Conservation (phyloP, 2,329 filamentous ascomycete genomes). For the Aspergillus glaucus region DNA sequence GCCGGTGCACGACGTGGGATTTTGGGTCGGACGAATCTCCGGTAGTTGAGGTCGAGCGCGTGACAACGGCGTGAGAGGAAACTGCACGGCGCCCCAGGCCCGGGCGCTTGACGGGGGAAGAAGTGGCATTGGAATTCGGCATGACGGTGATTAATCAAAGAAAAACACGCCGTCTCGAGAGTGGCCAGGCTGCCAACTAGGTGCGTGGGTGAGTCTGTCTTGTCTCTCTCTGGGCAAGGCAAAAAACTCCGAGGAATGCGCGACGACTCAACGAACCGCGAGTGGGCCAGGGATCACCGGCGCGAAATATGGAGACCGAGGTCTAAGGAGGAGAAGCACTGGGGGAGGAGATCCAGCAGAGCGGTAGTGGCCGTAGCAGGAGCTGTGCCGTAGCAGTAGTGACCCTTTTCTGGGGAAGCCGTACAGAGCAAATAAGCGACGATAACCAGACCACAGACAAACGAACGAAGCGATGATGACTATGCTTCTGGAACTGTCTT, state of each 20-base stretch:
- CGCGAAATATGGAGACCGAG: background rate
- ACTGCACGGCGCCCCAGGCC: slow-evolving; percentile 35
- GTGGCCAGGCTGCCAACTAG: background rate
- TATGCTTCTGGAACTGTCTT: too few relatives aligned
- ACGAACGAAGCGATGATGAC: too few relatives aligned
- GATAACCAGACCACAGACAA: too few relatives aligned
- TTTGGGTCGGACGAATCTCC: slow-evolving; percentile 28
- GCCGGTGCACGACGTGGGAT: slow-evolving; percentile 22
- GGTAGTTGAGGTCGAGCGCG: slow-evolving; percentile 26
- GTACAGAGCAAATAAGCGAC: too few relatives aligned
- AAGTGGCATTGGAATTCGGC: slow-evolving; percentile 19
- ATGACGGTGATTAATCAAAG: slow-evolving; percentile 9
- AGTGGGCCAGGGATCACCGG: background rate
- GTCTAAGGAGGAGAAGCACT: background rate
- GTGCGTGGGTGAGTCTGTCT: background rate
- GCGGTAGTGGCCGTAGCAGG: background rate
- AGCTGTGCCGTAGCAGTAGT: too few relatives aligned
- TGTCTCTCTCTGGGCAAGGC: background rate
- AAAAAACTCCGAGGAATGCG: background rate
- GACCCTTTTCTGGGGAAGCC: too few relatives aligned
- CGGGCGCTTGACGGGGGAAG: slow-evolving; percentile 36
- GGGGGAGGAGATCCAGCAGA: background rate
- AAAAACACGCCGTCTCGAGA: background rate
- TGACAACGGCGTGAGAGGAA: slow-evolving; percentile 36
- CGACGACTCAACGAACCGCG: background rate